Evolutionary conservation across 306 rosid genomes (phyloP), one percentile per base, ranked within the genome.

Genomic region (Cotoneaster glaucophyllus): DNA sequence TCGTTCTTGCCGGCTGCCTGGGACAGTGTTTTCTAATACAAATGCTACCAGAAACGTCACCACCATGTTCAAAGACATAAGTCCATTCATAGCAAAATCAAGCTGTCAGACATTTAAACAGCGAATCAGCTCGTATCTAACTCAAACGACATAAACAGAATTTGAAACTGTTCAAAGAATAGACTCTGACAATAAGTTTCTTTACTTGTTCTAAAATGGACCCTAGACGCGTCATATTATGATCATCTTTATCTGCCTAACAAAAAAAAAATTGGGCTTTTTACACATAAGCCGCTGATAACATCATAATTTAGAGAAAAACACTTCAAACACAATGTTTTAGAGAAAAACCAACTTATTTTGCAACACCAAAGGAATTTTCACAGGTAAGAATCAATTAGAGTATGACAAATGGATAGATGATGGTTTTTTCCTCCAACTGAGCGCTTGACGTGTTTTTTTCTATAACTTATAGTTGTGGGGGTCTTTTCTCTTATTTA

Each of bases 11-110:
- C 80, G 84, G 73, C 83, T 89, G 25, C 98, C 97, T 0, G 97
- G 97, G 66, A 89, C 97, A 14, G 96, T 95, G 87, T 92, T 92
- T 86, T 92, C 97, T 48, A 92, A 86, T 44, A 92, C 61, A 74
- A 92, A 79, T 76, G 97, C 92, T 70, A 95, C 82, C 80, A 92
- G 73, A 64, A 95, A 31, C 14, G 97, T 95, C 74, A 95, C 96
- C 79, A 95, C 97, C 98, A 90, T 92, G 92, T 90, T 95, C 95
- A 92, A 44, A 34, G 97, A 95, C 96, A 95, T 67, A 45, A 92
- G 86, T 18, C 85, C 97, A 74, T 95, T 95, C 83, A 92, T 48
- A 13, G 91, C 91, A 78, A 92, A 95, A 82, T 95, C 98, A 81
- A 95, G 81, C 98, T 93, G 87, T 70, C 69, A 70, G 43, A 78